A percentile compares a stretch with the other conserved stretches of the same genome.
phyloP scores from a whole-genome alignment of 2,329 filamentous ascomycete species.

The Clarireedia paspali region DNA sequence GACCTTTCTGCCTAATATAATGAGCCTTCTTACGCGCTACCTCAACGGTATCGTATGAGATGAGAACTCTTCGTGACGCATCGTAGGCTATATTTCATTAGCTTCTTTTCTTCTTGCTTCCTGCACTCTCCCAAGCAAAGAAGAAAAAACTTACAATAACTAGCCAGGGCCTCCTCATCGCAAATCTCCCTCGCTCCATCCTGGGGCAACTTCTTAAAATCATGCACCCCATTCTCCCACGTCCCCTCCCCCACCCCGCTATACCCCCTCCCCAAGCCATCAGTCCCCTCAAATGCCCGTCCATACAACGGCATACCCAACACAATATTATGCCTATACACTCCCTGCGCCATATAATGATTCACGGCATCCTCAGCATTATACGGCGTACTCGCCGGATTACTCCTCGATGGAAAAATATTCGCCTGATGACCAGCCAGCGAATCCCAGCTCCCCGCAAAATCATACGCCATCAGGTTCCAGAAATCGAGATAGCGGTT shows the following conservation, averaged over 20 bases:
- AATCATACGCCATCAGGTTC: conserved; percentile 88
- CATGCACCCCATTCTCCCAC: conserved; percentile 80
- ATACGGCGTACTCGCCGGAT: conserved; percentile 67
- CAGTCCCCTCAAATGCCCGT: conserved; percentile 71
- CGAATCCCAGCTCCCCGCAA: conserved; percentile 72
- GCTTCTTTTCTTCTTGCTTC: not conserved
- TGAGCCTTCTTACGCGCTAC: conserved; percentile 63
- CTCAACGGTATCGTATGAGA: conserved; percentile 69
- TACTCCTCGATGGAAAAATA: conserved; percentile 50
- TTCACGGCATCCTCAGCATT: conserved; percentile 64
- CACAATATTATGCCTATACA: conserved; percentile 67
- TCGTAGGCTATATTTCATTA: conserved; percentile 43
- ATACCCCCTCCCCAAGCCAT: conserved; percentile 63
- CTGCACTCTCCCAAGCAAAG: not conserved
- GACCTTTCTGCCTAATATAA: conserved; percentile 56
- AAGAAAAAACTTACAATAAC: conserved; percentile 47
- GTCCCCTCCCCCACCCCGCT: conserved; percentile 68
- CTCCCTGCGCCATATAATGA: conserved; percentile 58
- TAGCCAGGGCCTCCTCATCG: conserved; percentile 59
- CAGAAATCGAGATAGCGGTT: conserved; percentile 62
- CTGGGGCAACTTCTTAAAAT: conserved; percentile 79
- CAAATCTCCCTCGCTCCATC: conserved; percentile 54
- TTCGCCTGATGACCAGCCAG: conserved; percentile 74
- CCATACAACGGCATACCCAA: conserved; percentile 91
- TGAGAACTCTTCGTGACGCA: conserved; percentile 51